Evolutionary conservation across 352 stramenopile genomes (phyloP).

Genomic region (Phytophthora pisi): DNA sequence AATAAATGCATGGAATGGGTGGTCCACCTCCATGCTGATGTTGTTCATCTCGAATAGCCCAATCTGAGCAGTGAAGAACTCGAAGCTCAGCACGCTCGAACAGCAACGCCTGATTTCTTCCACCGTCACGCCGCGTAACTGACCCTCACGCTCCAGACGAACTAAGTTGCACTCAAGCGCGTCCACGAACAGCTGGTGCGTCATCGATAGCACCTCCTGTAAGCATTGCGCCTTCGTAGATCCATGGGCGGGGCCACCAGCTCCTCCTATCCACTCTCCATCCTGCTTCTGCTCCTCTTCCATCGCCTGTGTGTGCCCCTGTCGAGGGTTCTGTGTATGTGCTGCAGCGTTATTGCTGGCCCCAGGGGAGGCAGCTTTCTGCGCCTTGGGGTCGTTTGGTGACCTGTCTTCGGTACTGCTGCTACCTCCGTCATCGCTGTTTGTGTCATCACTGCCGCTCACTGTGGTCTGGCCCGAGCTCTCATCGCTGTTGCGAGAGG

Average conservation of each 20-base stretch:
- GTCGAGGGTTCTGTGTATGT: slow-evolving; percentile 2
- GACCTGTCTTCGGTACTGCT: slow-evolving; percentile 27
- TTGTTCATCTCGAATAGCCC: slow-evolving; percentile 98
- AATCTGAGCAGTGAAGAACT: slow-evolving; percentile 91
- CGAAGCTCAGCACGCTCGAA: slow-evolving; percentile 70
- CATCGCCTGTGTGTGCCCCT: slow-evolving; percentile 2
- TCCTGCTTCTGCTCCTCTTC: slow-evolving; percentile 23
- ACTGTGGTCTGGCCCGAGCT: slow-evolving; percentile 13
- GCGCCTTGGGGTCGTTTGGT: slow-evolving; percentile 30
- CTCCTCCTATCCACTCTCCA: slow-evolving; percentile 1
- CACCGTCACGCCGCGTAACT: slow-evolving; percentile 58
- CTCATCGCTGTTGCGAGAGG: slow-evolving; percentile 5
- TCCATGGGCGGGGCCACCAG: neutral
- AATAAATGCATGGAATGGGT: slow-evolving; percentile 76
- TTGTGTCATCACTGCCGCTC: slow-evolving; percentile 35
- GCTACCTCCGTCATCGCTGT: slow-evolving; percentile 25
- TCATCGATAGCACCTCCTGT: slow-evolving; percentile 64
- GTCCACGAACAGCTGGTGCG: slow-evolving; percentile 68
- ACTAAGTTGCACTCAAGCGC: slow-evolving; percentile 75
- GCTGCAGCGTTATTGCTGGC: neutral
- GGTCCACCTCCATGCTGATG: slow-evolving; percentile 91
- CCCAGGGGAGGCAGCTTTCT: slow-evolving; percentile 2
- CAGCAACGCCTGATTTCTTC: slow-evolving; percentile 68
- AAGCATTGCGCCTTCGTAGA: slow-evolving; percentile 51
- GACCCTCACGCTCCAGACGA: slow-evolving; percentile 63